phyloP scores from a whole-genome alignment of 1,284 basidiomycete species.

The Pseudozyma pruni region DNA sequence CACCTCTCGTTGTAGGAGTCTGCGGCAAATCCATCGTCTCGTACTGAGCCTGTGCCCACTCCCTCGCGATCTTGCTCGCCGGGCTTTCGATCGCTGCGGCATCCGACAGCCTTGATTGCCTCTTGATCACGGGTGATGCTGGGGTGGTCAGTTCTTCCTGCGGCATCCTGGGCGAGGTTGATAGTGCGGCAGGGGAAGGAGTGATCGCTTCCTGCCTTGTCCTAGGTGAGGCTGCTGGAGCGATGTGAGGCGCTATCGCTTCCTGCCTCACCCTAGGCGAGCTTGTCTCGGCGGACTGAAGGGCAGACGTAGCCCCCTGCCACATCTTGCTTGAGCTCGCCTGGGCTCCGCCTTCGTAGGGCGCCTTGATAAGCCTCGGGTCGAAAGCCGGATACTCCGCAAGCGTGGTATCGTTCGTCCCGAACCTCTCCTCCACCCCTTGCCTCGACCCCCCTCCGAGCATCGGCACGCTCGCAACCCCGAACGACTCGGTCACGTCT shows the following conservation, averaged over 20 bases:
- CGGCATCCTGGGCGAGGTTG: too few species aligned
- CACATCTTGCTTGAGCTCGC: too few species aligned
- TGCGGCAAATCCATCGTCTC: slow-evolving; percentile 10
- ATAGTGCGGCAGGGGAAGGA: too few species aligned
- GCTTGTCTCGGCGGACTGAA: neutral
- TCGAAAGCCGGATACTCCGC: slow-evolving; percentile 31
- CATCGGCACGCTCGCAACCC: slow-evolving; percentile 22
- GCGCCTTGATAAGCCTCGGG: slow-evolving; percentile 10
- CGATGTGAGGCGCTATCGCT: too few species aligned
- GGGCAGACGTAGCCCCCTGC: too few species aligned
- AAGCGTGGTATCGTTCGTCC: slow-evolving; percentile 13
- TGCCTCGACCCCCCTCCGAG: neutral
- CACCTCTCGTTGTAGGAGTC: slow-evolving; percentile 6
- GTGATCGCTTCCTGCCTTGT: too few species aligned
- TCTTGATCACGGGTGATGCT: slow-evolving; percentile 17
- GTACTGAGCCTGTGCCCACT: slow-evolving; percentile 43
- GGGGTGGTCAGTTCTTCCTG: neutral
- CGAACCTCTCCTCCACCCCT: slow-evolving; percentile 1
- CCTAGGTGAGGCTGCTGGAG: too few species aligned
- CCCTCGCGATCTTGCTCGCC: slow-evolving; percentile 37
- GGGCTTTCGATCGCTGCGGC: slow-evolving; percentile 14
- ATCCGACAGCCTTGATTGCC: slow-evolving; percentile 11
- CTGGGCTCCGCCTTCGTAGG: too few species aligned
- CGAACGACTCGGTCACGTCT: slow-evolving; percentile 43
- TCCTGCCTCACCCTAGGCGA: neutral